A percentile compares a stretch with the other conserved stretches of the same genome.
Conservation (phyloP, 2,329 filamentous ascomycete genomes). For the Aspergillus felis region DNA sequence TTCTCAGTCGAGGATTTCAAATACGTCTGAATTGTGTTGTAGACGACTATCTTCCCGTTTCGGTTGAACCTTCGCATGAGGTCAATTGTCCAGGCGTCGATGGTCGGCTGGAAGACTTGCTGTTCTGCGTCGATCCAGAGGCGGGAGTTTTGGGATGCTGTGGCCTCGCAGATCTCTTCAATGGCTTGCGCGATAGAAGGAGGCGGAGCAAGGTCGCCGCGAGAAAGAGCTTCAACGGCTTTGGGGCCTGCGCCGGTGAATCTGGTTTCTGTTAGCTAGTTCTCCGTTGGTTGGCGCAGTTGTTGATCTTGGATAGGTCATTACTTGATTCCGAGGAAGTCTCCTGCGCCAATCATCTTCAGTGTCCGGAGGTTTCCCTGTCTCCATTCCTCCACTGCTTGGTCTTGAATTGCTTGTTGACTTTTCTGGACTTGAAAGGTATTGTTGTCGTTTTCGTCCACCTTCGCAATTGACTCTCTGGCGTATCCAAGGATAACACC, state of each 20-base stretch:
- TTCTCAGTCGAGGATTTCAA: constrained; percentile 39
- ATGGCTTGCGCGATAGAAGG: constrained; percentile 33
- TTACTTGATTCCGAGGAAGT: constrained; percentile 45
- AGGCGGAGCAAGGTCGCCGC: constrained; percentile 30
- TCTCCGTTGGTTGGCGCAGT: neutral
- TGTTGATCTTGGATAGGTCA: neutral
- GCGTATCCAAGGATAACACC: constrained; percentile 48
- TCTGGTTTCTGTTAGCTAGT: constrained; percentile 19
- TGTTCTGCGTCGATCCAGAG: constrained; percentile 50
- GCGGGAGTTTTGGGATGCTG: constrained; percentile 31
- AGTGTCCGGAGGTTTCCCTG: constrained; percentile 46
- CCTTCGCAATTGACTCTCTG: constrained; percentile 36
- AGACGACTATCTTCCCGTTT: constrained; percentile 30
- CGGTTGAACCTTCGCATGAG: constrained; percentile 45
- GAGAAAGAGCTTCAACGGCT: constrained; percentile 35
- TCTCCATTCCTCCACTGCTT: constrained; percentile 44
- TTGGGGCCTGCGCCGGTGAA: constrained; percentile 42
- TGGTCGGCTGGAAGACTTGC: constrained; percentile 41
- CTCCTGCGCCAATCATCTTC: constrained; percentile 39
- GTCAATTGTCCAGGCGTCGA: constrained; percentile 45
- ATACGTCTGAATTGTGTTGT: constrained; percentile 46
- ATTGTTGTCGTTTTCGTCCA: constrained; percentile 7
- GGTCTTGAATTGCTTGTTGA: constrained; percentile 13
- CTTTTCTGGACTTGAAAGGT: constrained; percentile 1
- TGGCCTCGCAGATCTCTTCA: constrained; percentile 32